Percentiles rank a stretch among this genome's conserved stretches.
Conservation (phyloP, 106 monocot species). For the Allium cepa region DNA sequence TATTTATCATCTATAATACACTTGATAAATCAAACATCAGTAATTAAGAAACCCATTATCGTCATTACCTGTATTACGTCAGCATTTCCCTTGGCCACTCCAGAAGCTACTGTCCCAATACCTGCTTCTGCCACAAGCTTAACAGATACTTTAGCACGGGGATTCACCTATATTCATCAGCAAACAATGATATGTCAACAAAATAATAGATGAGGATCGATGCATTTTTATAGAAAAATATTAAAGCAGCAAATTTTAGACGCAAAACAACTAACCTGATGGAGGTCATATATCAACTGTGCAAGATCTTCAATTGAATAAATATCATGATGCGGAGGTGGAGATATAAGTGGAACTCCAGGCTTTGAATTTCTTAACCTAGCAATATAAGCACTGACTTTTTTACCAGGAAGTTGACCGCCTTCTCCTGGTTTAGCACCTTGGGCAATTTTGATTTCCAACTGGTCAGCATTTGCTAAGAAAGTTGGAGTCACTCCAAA, state of each 20-base stretch:
- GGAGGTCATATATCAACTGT: conserved; percentile 94
- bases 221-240: background rate
- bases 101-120: conserved; percentile 98
- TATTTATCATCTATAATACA: background rate
- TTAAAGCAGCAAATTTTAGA: background rate
- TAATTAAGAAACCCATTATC: background rate
- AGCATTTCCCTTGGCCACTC: conserved; percentile 96
- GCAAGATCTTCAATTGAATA: conserved; percentile 99
- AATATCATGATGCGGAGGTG: conserved; percentile 99
- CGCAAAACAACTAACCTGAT: conserved; percentile 52
- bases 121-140: conserved; percentile 99
- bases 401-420: conserved; percentile 96
- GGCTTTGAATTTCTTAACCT: conserved; percentile 94
- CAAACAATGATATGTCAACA: background rate
- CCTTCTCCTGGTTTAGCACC: conserved; percentile 99
- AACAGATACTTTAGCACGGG: conserved; percentile 94
- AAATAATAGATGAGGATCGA: no score
- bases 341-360: conserved; percentile 97
- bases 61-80: conserved; percentile 82
- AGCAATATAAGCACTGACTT: conserved; percentile 99
- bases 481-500: conserved; percentile 99
- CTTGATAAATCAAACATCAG: background rate
- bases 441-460: conserved; percentile 99
- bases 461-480: conserved; percentile 89
- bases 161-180: conserved; percentile 64